These are phyloP conservation scores for Tuber brumale DNA, from an alignment of 495 filamentous ascomycete species.

Conservation along the genomic window DNA sequence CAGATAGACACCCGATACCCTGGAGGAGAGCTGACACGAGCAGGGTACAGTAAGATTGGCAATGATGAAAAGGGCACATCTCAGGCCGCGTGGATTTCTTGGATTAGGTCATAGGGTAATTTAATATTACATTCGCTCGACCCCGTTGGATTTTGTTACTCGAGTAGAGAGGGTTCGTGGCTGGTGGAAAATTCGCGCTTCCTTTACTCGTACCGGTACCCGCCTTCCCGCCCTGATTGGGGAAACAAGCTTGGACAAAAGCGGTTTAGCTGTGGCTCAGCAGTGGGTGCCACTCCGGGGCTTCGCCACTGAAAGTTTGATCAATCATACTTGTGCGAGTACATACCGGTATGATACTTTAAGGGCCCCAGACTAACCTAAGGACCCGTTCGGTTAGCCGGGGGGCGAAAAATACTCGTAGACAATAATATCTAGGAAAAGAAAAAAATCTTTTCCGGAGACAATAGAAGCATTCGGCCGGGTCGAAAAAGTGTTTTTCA, in stretches of 20 bases:
- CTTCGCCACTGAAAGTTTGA: not conserved
- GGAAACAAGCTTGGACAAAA: not conserved
- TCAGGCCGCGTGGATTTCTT: not conserved
- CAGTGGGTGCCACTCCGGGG: not conserved
- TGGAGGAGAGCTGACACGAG: not conserved
- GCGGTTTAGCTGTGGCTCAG: not conserved
- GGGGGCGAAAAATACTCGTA: no score
- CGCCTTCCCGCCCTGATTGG: not conserved
- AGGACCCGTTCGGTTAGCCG: no score
- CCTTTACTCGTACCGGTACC: no score
- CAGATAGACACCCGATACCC: not conserved
- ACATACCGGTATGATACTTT: no score
- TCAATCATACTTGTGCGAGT: no score
- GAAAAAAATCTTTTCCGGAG: no score
- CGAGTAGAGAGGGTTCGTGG: not conserved
- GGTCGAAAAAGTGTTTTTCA: no score
- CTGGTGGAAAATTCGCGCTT: not conserved
- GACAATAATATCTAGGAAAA: no score
- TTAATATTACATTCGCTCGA: not conserved
- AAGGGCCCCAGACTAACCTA: not conserved
- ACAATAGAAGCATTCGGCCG: no score
- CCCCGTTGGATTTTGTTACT: not conserved
- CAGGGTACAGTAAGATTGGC: not conserved
- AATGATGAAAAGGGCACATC: not conserved
- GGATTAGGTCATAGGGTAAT: not conserved